Conservation (phyloP, 2,329 filamentous ascomycete genomes). For the Chaetomium sp. region DNA sequence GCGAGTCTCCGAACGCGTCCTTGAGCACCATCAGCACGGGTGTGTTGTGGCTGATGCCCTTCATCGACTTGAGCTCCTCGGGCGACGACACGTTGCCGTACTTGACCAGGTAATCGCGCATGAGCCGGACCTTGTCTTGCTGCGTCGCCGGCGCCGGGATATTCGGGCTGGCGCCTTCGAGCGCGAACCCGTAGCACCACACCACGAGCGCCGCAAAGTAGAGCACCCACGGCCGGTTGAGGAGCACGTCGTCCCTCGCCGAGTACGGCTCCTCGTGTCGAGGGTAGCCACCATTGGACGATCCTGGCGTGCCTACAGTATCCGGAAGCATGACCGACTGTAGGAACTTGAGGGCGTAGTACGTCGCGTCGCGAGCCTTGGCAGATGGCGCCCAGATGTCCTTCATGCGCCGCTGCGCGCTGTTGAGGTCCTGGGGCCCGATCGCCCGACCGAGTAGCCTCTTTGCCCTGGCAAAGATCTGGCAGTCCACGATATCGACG, state of each 20-base stretch:
- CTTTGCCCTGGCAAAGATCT: constrained; percentile 89
- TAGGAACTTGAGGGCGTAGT: constrained; percentile 88
- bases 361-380: constrained; percentile 85
- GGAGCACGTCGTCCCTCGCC: constrained; percentile 81
- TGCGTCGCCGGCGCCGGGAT: constrained; percentile 56
- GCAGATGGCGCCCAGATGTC: constrained; percentile 88
- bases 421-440: constrained; percentile 76
- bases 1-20: constrained; percentile 76
- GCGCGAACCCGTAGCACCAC: constrained; percentile 91
- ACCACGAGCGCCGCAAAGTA: constrained; percentile 92
- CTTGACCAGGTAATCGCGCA: constrained; percentile 74
- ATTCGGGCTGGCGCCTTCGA: constrained; percentile 73
- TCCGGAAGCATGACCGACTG: constrained; percentile 77
- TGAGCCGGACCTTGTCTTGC: constrained; percentile 71
- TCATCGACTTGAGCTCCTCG: constrained; percentile 72
- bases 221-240: constrained; percentile 92
- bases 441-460: constrained; percentile 84
- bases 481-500: constrained; percentile 94
- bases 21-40: constrained; percentile 80
- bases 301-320: constrained; percentile 44
- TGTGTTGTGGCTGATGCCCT: constrained; percentile 79
- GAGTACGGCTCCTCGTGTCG: constrained; percentile 61
- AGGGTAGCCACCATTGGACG: constrained; percentile 44
- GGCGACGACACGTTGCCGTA: constrained; percentile 74
- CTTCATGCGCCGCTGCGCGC: constrained; percentile 80